Evolutionary conservation across 2,329 filamentous ascomycete species (phyloP), one percentile per base, ranked within the genome.

Genomic region (Colletotrichum gloeosporioides): DNA sequence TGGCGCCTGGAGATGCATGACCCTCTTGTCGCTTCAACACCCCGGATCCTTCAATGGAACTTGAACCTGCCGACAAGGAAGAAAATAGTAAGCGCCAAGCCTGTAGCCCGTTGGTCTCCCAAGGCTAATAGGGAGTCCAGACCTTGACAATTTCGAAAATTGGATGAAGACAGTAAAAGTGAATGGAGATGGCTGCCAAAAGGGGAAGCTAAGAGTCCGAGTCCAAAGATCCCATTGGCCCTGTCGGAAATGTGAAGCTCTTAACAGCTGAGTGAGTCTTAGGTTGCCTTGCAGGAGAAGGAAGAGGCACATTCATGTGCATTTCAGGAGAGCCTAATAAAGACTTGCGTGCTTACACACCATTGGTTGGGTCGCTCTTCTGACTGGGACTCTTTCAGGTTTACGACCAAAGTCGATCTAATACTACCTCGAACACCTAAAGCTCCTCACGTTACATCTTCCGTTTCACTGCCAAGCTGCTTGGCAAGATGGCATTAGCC

Each of bases 31-130:
- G 44, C 44, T 53, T 1, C 44, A 53, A 53, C n/a, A 53, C 12
- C n/a, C 22, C n/a, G 44, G 4, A 53, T 53, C 44, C 44, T 53
- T 53, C 6, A 13, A 53, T 53, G 6, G 3, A 2, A 53, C 44
- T 8, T 53, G 4, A 53, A 53, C n/a, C 2, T 22, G 4, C 2
- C 4, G 9, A 22, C n/a, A 22, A 4, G 44, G 22, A 13, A 53
- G 44, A 1, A 22, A 3, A 12, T 1, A 4, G n/a, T 53, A 53
- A 53, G 44, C 44, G 44, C 44, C 10, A 53, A 53, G 44, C n/a
- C 10, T 13, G n/a, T 53, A 22, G 13, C n/a, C n/a, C 4, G 4
- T 13, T n/a, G 2, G n/a, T n/a, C 2, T 53, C 44, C 0, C n/a
- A 53, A 22, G 10, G 0, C 44, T 1, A 53, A 1, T 8, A 53